Evolutionary conservation across 495 filamentous ascomycete species (phyloP), one percentile per base, ranked within the genome.

Genomic region (Lasiosphaeria hispida): DNA sequence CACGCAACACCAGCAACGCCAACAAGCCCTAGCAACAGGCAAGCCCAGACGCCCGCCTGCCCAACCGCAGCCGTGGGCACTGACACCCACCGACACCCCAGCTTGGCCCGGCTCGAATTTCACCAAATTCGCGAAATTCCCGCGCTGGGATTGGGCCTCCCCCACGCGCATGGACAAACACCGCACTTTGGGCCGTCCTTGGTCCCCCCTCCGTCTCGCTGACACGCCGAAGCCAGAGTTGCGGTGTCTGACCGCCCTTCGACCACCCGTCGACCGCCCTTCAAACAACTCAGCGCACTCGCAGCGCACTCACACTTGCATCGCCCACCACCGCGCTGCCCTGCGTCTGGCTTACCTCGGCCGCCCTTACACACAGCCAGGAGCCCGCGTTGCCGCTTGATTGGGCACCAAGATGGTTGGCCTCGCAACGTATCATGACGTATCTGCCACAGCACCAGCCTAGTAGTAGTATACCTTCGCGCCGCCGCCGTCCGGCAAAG

Each of bases 261-360:
- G 52, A 36, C 63, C 59, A n/a, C n/a, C n/a, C n/a, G n/a, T n/a
- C 61, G 65, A 68, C 62, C 62, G 65, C 62, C 65, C n/a, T 54
- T 38, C 36, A 10, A 33, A 37, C 38, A 38, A 35, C 48, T 58
- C 53, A 23, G 53, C 53, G 42, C 34, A 39, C 48, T 30, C 23
- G 23, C n/a, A n/a, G n/a, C 33, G 48, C 48, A 50, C 48, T 53
- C 57, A 58, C 49, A 40, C 44, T 17, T 36, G 51, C 45, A 48
- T 30, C 42, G 44, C 51, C 41, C 41, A 59, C 19, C 17, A 14
- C 36, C 13, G 10, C 15, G 39, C 49, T 13, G 18, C 17, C 1
- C 8, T 51, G 17, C 49, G 39, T 43, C 48, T 17, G 34, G 11
- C 54, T 54, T 19, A 43, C 44, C 23, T 30, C 23, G 23, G 23